Base-by-base conservation (phyloP, 345 rosid species). In the Noccaea caerulescens region DNA sequence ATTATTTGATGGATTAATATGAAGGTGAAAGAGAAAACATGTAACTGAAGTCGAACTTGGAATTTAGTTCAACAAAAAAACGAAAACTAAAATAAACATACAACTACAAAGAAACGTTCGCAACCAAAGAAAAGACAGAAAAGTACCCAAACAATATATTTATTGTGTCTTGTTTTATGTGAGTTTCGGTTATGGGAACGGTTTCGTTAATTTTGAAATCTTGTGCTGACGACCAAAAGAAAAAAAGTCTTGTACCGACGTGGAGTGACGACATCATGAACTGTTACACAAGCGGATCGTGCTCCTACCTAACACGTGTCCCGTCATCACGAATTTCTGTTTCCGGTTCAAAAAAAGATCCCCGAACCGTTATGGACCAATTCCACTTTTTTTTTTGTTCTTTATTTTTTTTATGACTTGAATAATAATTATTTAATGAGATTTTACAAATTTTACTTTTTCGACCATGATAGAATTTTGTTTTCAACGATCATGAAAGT, bases 181-280 rank as follows among this genome's bases (percentile, higher is more conserved):
- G 74, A 75, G 79, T 75, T 75, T 75, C 79, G 69, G 79, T 68
- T 75, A 75, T 75, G 65, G 58, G 75, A 75, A 75, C 75, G 75
- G 79, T 69, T 75, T 75, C 74, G 70, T 68, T 68, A 75, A 75
- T 61, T 61, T 75, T 54, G 69, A 75, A 61, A 52, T 44, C 57
- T 61, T 46, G 9, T 54, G 68, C 11, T 68, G 58, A 55, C 69
- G 73, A 75, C 69, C 69, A 49, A 55, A 14, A 34, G 4, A 37
- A 16, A 53, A 20, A 51, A 53, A 60, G 63, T 60, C 50, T 42
- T 52, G 72, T 51, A 52, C 68, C 47, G 27, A 60, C 68, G 68
- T 67, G 73, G 50, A 68, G 37, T 75, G 78, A 75, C 73, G 73
- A 59, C 73, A 53, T 68, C 73, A 74, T 23, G 57, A 51, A 58